These are phyloP conservation scores for Sutorius australiensis DNA, from an alignment of 768 basidiomycete species.

Conservation along the genomic window DNA sequence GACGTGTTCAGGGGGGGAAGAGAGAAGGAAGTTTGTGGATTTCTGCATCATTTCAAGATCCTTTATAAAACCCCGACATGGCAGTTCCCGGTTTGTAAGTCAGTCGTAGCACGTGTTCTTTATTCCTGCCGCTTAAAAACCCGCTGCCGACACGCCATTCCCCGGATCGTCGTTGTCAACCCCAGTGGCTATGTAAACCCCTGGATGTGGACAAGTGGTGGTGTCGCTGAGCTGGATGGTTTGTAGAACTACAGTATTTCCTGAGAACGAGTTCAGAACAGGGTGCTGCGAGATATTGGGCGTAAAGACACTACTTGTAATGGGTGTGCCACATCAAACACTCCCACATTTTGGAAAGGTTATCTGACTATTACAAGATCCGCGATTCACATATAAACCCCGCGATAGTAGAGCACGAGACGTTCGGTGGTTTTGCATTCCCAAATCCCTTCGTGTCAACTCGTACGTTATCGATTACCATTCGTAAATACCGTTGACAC, in stretches of 20 bases:
- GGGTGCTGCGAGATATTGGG: background rate
- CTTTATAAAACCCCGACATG: constrained; percentile 29
- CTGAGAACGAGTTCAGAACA: background rate
- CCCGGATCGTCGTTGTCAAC: constrained; percentile 10
- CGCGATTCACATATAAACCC: constrained; percentile 7
- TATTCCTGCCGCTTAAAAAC: constrained; percentile 8
- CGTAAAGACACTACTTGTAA: constrained; percentile 10
- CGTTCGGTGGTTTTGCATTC: background rate
- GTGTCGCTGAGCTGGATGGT: background rate
- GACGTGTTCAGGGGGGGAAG: constrained; percentile 3
- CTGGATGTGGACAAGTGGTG: background rate
- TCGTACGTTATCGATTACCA: background rate
- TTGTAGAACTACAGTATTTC: too few species aligned
- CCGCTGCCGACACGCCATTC: background rate
- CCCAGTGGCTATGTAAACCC: background rate
- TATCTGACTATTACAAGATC: constrained; percentile 24
- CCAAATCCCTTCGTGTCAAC: too few species aligned
- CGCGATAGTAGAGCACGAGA: constrained; percentile 2
- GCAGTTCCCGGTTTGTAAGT: constrained; percentile 21
- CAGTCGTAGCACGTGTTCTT: constrained; percentile 17
- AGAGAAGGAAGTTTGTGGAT: background rate
- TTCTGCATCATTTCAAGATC: background rate
- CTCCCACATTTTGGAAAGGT: constrained; percentile 8
- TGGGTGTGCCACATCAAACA: constrained; percentile 1
- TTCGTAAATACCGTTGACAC: background rate